These are phyloP conservation scores for Yarrowia galli DNA, from an alignment of 1,139 yeast species.

Conservation along the genomic window DNA sequence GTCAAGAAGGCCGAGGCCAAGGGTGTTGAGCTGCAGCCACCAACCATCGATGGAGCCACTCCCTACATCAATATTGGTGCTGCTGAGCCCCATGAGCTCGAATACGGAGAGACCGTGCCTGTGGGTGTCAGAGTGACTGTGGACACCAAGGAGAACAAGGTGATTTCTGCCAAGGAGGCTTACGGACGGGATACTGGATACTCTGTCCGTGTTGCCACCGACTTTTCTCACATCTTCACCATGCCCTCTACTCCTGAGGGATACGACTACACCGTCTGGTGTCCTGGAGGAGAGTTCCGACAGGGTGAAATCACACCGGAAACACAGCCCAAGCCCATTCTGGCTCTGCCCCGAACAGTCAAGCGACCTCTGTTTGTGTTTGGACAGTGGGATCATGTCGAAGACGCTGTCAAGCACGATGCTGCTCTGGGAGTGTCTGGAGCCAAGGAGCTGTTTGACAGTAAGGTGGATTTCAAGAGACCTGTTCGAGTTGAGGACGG, in stretches of 20 bases:
- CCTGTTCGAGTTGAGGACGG: conserved; percentile 77
- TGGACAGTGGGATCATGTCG: conserved; percentile 68
- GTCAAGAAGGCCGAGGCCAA: conserved; percentile 46
- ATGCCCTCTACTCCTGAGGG: conserved; percentile 73
- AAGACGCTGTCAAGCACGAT: conserved; percentile 60
- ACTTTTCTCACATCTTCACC: conserved; percentile 72
- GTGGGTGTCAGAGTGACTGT: conserved; percentile 83
- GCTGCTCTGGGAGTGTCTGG: conserved; percentile 58
- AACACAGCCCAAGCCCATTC: conserved; percentile 32
- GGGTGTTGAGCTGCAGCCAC: conserved; percentile 33
- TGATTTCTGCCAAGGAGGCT: conserved; percentile 77
- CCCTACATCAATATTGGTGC: conserved; percentile 79
- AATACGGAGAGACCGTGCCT: conserved; percentile 68
- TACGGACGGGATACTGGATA: conserved; percentile 63
- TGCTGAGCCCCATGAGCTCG: conserved; percentile 61
- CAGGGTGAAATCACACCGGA: conserved; percentile 14
- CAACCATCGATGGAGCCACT: conserved; percentile 40
- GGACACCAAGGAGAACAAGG: conserved; percentile 63
- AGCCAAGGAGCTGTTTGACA: conserved; percentile 73
- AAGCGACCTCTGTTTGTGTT: conserved; percentile 62
- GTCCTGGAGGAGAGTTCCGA: conserved; percentile 35
- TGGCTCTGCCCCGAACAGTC: conserved; percentile 37
- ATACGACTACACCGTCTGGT: conserved; percentile 61
- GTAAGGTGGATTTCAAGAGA: conserved; percentile 60
- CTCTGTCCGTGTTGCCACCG: conserved; percentile 69